phyloP scores from a whole-genome alignment of 176 grass and related monocot species.

The Ensete ventricosum region DNA sequence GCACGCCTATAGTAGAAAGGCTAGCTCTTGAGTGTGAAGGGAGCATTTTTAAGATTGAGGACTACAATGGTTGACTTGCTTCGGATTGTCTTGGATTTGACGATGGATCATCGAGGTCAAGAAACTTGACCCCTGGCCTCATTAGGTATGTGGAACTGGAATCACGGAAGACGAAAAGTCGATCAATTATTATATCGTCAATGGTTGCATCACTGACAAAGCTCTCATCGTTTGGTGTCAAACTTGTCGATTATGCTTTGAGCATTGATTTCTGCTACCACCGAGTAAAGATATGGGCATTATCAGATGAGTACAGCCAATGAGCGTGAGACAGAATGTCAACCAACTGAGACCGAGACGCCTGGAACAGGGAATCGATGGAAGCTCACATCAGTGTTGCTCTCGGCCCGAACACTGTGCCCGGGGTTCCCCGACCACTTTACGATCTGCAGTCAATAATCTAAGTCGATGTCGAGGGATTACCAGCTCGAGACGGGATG shows the following conservation, averaged over 20 bases:
- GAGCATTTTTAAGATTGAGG: too few species aligned
- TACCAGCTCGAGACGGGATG: neutral
- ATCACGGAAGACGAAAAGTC: too few species aligned
- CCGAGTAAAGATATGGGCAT: slow-evolving; percentile 8
- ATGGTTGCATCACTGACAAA: neutral
- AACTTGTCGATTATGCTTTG: neutral
- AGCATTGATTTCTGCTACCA: slow-evolving; percentile 10
- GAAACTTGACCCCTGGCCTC: too few species aligned
- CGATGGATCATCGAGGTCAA: too few species aligned
- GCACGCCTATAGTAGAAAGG: too few species aligned
- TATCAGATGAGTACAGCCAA: slow-evolving; percentile 34
- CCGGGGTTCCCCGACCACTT: neutral
- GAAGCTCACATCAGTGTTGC: neutral
- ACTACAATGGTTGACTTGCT: too few species aligned
- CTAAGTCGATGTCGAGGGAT: neutral
- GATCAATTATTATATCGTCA: too few species aligned
- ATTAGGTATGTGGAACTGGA: too few species aligned
- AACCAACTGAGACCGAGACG: neutral
- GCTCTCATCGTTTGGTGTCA: neutral
- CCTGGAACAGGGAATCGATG: neutral
- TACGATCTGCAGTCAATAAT: neutral
- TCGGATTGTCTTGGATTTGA: too few species aligned
- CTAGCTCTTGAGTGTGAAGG: too few species aligned
- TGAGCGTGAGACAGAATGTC: neutral
- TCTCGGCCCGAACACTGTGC: neutral